Evolutionary conservation across 2,329 filamentous ascomycete species (phyloP).

Genomic region (Paecilomyces variotii): DNA sequence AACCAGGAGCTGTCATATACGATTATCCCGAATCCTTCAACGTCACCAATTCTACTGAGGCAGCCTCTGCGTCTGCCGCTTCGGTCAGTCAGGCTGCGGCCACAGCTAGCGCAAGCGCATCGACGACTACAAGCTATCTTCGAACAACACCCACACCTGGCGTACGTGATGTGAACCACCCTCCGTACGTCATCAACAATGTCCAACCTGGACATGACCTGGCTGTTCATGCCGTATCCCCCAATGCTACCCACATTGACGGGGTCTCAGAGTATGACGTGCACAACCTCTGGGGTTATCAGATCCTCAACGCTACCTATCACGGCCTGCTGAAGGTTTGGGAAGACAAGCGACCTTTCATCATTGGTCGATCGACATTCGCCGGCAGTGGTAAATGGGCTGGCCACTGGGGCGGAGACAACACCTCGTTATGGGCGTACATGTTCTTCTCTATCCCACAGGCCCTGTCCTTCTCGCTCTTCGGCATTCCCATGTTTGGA

Average conservation of each 20-base stretch:
- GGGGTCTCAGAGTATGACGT: slow-evolving; percentile 71
- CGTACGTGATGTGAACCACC: slow-evolving; percentile 60
- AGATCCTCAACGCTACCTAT: slow-evolving; percentile 71
- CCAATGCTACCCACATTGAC: slow-evolving; percentile 69
- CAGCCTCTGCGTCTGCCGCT: slow-evolving; percentile 50
- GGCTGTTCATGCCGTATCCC: slow-evolving; percentile 62
- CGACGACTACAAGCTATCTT: slow-evolving; percentile 42
- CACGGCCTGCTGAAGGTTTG: slow-evolving; percentile 57
- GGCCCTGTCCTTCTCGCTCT: slow-evolving; percentile 65
- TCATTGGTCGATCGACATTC: slow-evolving; percentile 77
- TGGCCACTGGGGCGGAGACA: slow-evolving; percentile 78
- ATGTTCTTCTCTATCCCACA: slow-evolving; percentile 73
- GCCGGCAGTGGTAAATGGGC: slow-evolving; percentile 66
- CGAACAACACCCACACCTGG: slow-evolving; percentile 56
- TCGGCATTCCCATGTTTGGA: slow-evolving; percentile 71
- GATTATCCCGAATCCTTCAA: slow-evolving; percentile 64
- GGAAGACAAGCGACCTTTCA: slow-evolving; percentile 66
- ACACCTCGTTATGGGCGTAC: slow-evolving; percentile 60
- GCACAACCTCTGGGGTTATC: slow-evolving; percentile 70
- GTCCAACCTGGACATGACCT: slow-evolving; percentile 57
- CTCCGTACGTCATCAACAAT: slow-evolving; percentile 70
- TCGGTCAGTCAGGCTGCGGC: slow-evolving; percentile 44
- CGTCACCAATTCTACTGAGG: slow-evolving; percentile 60
- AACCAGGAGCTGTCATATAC: slow-evolving; percentile 52
- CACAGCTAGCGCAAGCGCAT: slow-evolving; percentile 22